Conservation (phyloP, 176 grass and related monocot genomes). For the Chrysopogon serrulatus region DNA sequence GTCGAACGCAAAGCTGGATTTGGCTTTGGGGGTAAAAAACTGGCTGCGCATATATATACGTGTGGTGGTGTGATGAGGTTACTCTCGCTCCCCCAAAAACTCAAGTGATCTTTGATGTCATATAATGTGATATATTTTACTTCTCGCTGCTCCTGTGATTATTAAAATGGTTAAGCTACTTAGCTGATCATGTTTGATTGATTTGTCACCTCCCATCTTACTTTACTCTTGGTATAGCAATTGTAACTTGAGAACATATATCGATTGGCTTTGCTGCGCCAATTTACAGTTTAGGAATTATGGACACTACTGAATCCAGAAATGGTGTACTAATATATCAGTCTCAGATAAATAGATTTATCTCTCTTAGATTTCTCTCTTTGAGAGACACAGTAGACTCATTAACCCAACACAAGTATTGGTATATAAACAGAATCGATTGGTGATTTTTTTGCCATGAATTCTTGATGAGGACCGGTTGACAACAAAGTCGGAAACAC, state of each 20-base stretch:
- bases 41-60: constrained; percentile 22
- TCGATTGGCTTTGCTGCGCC: background rate
- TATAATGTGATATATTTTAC: background rate
- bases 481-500: background rate
- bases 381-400: background rate
- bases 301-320: background rate
- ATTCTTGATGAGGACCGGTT: background rate
- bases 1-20: background rate
- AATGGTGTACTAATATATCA: background rate
- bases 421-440: background rate
- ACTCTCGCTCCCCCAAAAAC: background rate
- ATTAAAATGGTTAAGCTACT: background rate
- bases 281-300: background rate
- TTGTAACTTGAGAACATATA: background rate
- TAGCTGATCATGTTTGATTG: background rate
- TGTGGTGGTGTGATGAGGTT: background rate
- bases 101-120: constrained; percentile 21
- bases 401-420: background rate
- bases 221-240: background rate
- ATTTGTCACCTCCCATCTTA: background rate
- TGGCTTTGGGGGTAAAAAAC: background rate
- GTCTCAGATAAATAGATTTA: background rate
- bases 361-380: background rate
- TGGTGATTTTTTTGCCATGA: background rate
- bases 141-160: background rate